A percentile compares a stretch with the other conserved stretches of the same genome.
These are phyloP conservation scores for Candida nemodendra DNA, from an alignment of 805 yeast genomes.

Conservation along the genomic window DNA sequence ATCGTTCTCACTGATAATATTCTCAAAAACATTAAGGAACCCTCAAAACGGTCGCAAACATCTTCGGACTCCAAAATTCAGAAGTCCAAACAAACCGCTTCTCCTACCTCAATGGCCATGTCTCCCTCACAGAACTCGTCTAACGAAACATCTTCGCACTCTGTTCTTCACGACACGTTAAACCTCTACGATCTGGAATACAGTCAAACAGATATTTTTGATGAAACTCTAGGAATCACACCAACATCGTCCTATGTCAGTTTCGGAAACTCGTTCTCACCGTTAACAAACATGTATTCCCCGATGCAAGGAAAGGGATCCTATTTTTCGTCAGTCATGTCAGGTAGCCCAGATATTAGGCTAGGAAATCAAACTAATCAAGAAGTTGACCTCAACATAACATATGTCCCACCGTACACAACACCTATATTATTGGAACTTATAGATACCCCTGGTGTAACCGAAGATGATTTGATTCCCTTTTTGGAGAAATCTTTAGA, in stretches of 20 bases:
- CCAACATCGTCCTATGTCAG: constrained; percentile 11
- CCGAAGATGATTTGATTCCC: constrained; percentile 66
- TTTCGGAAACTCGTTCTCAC: constrained; percentile 7
- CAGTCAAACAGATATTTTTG: constrained; percentile 16
- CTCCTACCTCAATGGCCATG: not conserved
- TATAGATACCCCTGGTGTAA: constrained; percentile 73
- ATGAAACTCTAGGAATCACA: constrained; percentile 8
- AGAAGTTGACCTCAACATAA: constrained; percentile 6
- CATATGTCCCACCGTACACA: constrained; percentile 47
- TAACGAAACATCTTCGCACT: constrained; percentile 9
- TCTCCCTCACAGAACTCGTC: not conserved
- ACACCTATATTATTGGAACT: constrained; percentile 66
- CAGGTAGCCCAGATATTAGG: constrained; percentile 14
- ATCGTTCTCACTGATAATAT: constrained; percentile 19
- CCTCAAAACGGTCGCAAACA: constrained; percentile 5
- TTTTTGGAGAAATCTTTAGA: constrained; percentile 72
- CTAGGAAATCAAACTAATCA: constrained; percentile 2
- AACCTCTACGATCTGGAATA: constrained; percentile 32
- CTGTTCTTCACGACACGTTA: constrained; percentile 18
- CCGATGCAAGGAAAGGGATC: constrained; percentile 3
- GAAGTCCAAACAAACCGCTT: constrained; percentile 3
- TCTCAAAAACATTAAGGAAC: constrained; percentile 11
- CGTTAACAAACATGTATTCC: constrained; percentile 2
- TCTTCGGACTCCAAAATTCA: not conserved
- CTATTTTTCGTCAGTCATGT: constrained; percentile 12